Conservation (phyloP, 768 basidiomycete species). For the Mycena latifolia region DNA sequence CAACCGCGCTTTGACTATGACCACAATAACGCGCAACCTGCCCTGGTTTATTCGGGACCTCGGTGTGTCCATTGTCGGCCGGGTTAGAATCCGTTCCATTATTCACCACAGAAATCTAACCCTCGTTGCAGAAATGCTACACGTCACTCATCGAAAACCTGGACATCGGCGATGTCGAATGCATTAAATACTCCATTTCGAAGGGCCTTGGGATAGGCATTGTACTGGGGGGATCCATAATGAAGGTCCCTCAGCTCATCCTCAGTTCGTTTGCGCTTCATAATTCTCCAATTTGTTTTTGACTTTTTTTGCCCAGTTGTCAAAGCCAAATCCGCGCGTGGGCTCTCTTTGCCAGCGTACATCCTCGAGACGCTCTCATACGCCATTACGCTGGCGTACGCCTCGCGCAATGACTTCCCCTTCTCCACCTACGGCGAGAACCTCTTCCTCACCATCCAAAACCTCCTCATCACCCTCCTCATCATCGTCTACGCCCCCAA, state of each 20-base stretch:
- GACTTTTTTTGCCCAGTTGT: conserved; percentile 61
- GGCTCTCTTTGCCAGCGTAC: conserved; percentile 89
- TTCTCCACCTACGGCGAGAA: conserved; percentile 99
- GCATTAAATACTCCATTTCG: conserved; percentile 92
- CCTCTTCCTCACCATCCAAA: conserved; percentile 91
- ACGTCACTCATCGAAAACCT: conserved; percentile 89
- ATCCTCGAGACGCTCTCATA: conserved; percentile 92
- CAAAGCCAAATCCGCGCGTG: conserved; percentile 81
- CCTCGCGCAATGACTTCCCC: conserved; percentile 86
- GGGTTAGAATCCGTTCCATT: conserved; percentile 59
- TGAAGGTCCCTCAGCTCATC: conserved; percentile 96
- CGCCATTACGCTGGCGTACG: conserved; percentile 90
- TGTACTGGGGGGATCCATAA: conserved; percentile 91
- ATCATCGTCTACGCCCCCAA: conserved; percentile 76
- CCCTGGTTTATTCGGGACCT: conserved; percentile 89
- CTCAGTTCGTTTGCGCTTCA: conserved; percentile 66
- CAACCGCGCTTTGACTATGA: conserved; percentile 65
- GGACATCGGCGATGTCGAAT: conserved; percentile 79
- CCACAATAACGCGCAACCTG: conserved; percentile 83
- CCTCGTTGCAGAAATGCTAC: conserved; percentile 84
- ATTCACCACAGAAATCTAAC: conserved; percentile 11
- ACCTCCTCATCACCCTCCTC: conserved; percentile 88
- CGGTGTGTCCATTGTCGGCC: conserved; percentile 83
- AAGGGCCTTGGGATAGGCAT: conserved; percentile 95
- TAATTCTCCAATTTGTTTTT: too few relatives aligned